These are phyloP conservation scores for Dendrocalamus latiflorus DNA, from an alignment of 202 grass and related monocot genomes.

Conservation along the genomic window DNA sequence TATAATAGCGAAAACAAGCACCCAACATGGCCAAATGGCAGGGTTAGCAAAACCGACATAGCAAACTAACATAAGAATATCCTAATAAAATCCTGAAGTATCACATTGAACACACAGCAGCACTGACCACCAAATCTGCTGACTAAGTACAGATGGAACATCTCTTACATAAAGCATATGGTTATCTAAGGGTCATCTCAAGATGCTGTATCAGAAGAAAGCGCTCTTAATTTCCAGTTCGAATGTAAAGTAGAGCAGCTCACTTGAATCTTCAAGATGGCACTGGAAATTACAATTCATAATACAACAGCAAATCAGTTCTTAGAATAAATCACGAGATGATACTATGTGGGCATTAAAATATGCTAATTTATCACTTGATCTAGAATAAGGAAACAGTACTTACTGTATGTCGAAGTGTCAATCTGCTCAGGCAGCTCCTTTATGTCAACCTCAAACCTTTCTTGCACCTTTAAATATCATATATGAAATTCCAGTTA, in stretches of 20 bases:
- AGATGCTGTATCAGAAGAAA: not conserved
- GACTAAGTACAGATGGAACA: not conserved
- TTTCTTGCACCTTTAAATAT: constrained; percentile 78
- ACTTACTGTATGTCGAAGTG: constrained; percentile 95
- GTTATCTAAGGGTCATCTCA: not conserved
- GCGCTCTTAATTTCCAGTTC: not conserved
- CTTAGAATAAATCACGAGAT: not conserved
- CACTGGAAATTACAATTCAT: constrained; percentile 42
- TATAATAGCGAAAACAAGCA: not conserved
- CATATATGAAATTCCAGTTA: constrained; percentile 3
- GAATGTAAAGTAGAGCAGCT: not conserved
- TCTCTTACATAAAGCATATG: not conserved
- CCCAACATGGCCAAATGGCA: not conserved
- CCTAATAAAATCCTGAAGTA: not conserved
- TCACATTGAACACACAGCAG: not conserved
- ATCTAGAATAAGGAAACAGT: not conserved
- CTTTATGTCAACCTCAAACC: constrained; percentile 98
- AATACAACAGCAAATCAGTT: constrained; percentile 6
- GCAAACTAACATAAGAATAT: not conserved
- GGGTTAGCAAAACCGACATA: too few species aligned
- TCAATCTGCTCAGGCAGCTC: constrained; percentile 94
- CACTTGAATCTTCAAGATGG: constrained; percentile 31
- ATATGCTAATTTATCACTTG: not conserved
- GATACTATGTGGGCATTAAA: not conserved
- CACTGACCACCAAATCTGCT: not conserved